Conservation (phyloP, 1,284 basidiomycete genomes). For the Tylopilus orsonianus region DNA sequence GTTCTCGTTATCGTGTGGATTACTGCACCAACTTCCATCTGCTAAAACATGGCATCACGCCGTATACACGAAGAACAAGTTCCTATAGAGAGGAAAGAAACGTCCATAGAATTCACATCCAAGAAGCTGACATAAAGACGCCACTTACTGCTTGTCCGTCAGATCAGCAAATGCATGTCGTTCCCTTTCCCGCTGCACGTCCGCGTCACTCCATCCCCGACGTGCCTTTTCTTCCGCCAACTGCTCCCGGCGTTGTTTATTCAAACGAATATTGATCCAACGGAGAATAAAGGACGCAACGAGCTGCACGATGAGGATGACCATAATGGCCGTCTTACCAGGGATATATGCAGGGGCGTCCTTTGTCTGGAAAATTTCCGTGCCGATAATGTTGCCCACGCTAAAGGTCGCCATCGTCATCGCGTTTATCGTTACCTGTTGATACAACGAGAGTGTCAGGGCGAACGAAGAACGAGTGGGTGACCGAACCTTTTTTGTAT, state of each 20-base stretch:
- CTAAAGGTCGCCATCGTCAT: slow-evolving; percentile 34
- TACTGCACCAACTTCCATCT: slow-evolving; percentile 1
- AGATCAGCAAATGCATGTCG: slow-evolving; percentile 37
- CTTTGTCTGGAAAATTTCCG: slow-evolving; percentile 36
- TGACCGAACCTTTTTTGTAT: slow-evolving; percentile 58
- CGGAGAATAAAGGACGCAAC: slow-evolving; percentile 23
- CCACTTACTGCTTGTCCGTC: slow-evolving; percentile 35
- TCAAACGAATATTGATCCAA: slow-evolving; percentile 19
- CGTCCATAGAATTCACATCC: slow-evolving; percentile 5
- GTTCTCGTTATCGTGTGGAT: slow-evolving; percentile 6
- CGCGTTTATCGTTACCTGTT: slow-evolving; percentile 35
- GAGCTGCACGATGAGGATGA: slow-evolving; percentile 28
- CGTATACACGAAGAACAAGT: slow-evolving; percentile 29
- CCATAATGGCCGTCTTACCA: slow-evolving; percentile 35
- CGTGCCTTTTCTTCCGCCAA: slow-evolving; percentile 22
- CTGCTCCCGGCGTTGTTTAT: slow-evolving; percentile 15
- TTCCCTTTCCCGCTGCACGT: slow-evolving; percentile 34
- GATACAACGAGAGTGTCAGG: background rate
- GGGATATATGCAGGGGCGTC: slow-evolving; percentile 37
- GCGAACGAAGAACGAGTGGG: background rate
- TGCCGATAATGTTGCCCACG: slow-evolving; percentile 33
- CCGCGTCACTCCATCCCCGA: slow-evolving; percentile 33
- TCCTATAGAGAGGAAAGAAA: slow-evolving; percentile 9
- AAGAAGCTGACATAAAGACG: background rate
- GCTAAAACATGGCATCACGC: slow-evolving; percentile 10